Base-by-base conservation (phyloP, 2,329 filamentous ascomycete species). In the Alternaria sp. region DNA sequence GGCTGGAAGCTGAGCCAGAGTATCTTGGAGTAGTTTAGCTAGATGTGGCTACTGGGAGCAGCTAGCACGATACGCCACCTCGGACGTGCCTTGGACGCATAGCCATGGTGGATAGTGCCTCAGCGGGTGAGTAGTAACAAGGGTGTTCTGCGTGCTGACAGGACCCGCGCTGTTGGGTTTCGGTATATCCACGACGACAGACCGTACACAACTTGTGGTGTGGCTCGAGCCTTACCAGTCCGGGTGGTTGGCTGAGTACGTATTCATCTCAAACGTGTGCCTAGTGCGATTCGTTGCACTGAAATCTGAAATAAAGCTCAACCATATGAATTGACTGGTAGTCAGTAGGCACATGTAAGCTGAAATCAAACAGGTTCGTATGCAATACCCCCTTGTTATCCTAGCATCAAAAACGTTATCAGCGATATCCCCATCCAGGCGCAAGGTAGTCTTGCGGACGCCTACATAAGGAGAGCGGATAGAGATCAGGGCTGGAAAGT, bases 61-160 rank as follows among this genome's bases (percentile, higher is more conserved):
- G 34, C 47, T 51, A 53, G 56, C 56, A 39, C 55, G 42, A 54
- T 60, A 64, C 64, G 66, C 67, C 61, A 62, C 61, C 47, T 44
- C 57, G 62, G 64, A 65, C 58, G 64, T 64, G 67, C 54, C 66
- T 59, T 30, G 58, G 63, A 52, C 57, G 62, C 70, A 66, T 60
- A 68, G 57, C 55, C 58, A 51, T 42, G 57, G 70, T 72, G 65
- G 68, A 71, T 65, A 61, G 66, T 57, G 70, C 75, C 75, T 74
- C 69, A 72, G 68, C 59, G 56, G 65, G 63, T 53, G 51, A 38
- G 59, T 54, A 63, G 61, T 41, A 64, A 63, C 71, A 73, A 65
- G 72, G 64, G 62, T 47, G 62, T 65, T 59, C 64, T 72, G 71
- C 70, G 72, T 63, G 72, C 69, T 75, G 68, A 74, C 69, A 65